Percentiles rank a stretch among this genome's conserved stretches.
phyloP scores from a whole-genome alignment of 2,329 filamentous ascomycete species.

The Diplodia intermedia region DNA sequence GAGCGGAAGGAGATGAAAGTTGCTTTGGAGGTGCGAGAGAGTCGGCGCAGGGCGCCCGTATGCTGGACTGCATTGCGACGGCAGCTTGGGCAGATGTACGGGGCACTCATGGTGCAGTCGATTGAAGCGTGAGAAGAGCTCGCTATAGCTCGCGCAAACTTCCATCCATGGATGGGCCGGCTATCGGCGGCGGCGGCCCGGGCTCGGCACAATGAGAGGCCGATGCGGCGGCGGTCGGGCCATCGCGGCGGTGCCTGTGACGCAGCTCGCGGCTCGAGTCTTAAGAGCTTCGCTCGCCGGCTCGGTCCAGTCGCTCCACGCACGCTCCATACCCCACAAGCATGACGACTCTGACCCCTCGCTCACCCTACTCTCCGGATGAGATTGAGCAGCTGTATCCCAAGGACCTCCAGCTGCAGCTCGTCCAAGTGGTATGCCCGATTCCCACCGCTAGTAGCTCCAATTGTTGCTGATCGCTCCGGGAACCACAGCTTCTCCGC shows the following conservation, averaged over 20 bases:
- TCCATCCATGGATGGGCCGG: neutral
- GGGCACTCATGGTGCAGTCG: conserved; percentile 19
- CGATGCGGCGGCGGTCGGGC: conserved; percentile 6
- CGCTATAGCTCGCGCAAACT: conserved; percentile 11
- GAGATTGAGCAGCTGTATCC: conserved; percentile 87
- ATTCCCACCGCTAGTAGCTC: conserved; percentile 1
- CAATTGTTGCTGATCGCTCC: conserved; percentile 18
- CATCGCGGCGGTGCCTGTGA: conserved; percentile 5
- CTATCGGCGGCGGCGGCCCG: conserved; percentile 22
- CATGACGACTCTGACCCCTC: conserved; percentile 82
- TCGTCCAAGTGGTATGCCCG: conserved; percentile 76
- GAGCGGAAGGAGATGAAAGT: conserved; percentile 26
- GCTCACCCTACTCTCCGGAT: conserved; percentile 77
- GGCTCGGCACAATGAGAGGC: neutral
- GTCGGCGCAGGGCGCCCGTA: neutral
- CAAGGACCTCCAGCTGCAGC: conserved; percentile 76
- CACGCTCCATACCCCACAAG: neutral
- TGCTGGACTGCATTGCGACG: conserved; percentile 24
- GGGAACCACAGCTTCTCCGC: conserved; percentile 45
- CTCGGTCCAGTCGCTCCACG: neutral
- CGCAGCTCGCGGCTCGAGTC: neutral
- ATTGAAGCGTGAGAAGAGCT: conserved; percentile 4
- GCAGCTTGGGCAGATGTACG: conserved; percentile 32
- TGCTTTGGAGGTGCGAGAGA: conserved; percentile 7
- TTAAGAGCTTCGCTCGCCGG: neutral